Evolutionary conservation across 331 rosid species (phyloP), one percentile per base, ranked within the genome.

Genomic region (Quercus lobata): DNA sequence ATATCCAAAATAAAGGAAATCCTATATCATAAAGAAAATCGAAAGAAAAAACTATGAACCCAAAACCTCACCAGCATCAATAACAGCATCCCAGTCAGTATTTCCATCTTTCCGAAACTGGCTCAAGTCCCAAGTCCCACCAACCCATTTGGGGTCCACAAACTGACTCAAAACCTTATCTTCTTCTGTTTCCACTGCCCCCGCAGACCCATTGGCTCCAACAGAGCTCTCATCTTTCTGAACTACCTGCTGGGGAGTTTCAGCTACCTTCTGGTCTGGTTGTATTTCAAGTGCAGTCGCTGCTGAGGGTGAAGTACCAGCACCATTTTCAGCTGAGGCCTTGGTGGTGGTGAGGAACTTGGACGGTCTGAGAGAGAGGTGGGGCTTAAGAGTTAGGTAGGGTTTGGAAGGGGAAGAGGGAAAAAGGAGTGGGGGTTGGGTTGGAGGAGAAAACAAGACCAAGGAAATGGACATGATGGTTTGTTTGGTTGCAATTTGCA

Each of bases 21-120:
- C 44, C 18, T 34, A 29, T 2, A 41, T 6, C 37, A 35, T 1
- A 24, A 10, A 49, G 58, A 22, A 53, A 55, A 19, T 41, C 29
- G 29, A 52, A 30, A 19, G 9, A 41, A 69, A 30, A 1, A 15
- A 41, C 18, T 62, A 25, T 62, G 37, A 62, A 27, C 41, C 49
- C 74, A 82, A 37, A 77, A 75, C 5, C 83, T 83, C 82, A 95
- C 99, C 99, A 53, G 97, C 96, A 84, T 93, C 99, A 74, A 95
- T 95, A 57, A 95, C 97, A 86, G 98, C 90, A 82, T 95, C 98
- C 99, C 99, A 95, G 57, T 95, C 93, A 11, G 93, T 89, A 25
- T 63, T 86, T 3, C 96, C 96, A 83, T 83, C 81, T 56, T 91
- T 95, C 91, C 71, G 84, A 81, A 93, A 95, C 89, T 90, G 98